Base-by-base conservation (phyloP, 345 rosid species). In the Salix suchowensis region DNA sequence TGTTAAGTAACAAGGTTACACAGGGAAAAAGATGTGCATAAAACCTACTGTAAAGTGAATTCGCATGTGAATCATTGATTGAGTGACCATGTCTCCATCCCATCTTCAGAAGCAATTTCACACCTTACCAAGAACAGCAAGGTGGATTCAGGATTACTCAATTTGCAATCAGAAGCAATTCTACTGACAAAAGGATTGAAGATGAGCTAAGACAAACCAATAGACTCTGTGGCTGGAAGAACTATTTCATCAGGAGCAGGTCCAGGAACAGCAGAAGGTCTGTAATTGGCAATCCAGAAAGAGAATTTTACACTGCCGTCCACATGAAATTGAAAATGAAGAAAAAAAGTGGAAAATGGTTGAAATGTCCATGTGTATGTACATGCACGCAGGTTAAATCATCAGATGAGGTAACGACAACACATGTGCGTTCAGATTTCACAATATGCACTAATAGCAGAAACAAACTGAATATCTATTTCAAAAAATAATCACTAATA, bases 211-310 rank as follows among this genome's bases (percentile, higher is more conserved):
- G 76, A 88, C 92, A 77, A 81, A 96, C 99, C 99, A 84, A 96
- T 87, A 81, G 99, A 91, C 79, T 93, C 97, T 15, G 98, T 72
- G 67, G 85, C 94, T 67, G 99, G 99, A 83, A 92, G 81, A 76
- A 96, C 74, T 77, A 96, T 52, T 83, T 96, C 99, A 81, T 93
- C 92, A 34, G 92, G 99, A 77, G 88, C 88, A 74, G 97, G 97
- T 74, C 99, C 99, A 76, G 99, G 97, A 82, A 96, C 92, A 67
- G 91, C 90, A 75, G 97, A 93, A 75, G 96, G 99, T 86, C 99
- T 96, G 82, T 67, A 76, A 85, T 15, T 67, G n/a, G 70, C 32
- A 68, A 62, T 52, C 36, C 68, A 76, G 64, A 32, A 52, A 74
- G 71, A 66, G 46, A 28, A 60, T 68, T 8, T 37, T 19, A 75